phyloP scores from a whole-genome alignment of 2,329 filamentous ascomycete genomes.

The Coniochaeta sp. region DNA sequence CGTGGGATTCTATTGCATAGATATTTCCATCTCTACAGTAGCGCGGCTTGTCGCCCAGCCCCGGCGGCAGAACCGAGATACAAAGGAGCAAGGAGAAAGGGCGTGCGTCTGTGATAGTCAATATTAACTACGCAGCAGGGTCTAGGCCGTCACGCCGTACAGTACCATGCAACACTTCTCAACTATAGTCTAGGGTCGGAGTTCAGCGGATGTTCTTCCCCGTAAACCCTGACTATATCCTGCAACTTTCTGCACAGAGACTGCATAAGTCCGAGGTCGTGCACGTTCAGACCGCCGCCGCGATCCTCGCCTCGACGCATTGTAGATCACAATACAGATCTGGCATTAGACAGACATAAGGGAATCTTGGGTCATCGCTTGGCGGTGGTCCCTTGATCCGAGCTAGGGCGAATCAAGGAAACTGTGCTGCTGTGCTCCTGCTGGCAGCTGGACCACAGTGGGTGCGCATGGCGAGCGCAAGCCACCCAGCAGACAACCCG shows the following conservation, averaged over 20 bases:
- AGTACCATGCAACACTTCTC: no score
- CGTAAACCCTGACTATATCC: no score
- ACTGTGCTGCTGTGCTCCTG: not conserved
- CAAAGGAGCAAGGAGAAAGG: no score
- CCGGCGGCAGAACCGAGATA: no score
- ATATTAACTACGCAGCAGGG: not conserved
- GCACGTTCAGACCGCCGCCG: no score
- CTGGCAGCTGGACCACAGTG: not conserved
- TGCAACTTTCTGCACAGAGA: no score
- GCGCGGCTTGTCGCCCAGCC: not conserved
- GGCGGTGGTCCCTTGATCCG: no score
- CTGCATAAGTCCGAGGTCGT: no score
- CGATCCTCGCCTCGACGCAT: not conserved
- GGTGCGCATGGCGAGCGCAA: not conserved
- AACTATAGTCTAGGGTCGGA: no score
- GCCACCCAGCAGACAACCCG: not conserved
- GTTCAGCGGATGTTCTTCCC: no score
- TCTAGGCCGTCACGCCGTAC: no score
- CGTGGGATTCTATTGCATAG: not conserved
- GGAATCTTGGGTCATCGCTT: not conserved
- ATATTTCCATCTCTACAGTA: not conserved
- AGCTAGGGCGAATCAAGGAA: not conserved
- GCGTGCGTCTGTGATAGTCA: not conserved
- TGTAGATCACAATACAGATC: not conserved
- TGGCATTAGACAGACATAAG: not conserved